phyloP scores from a whole-genome alignment of 139 green algal genomes.

The Medakamo hakoo region DNA sequence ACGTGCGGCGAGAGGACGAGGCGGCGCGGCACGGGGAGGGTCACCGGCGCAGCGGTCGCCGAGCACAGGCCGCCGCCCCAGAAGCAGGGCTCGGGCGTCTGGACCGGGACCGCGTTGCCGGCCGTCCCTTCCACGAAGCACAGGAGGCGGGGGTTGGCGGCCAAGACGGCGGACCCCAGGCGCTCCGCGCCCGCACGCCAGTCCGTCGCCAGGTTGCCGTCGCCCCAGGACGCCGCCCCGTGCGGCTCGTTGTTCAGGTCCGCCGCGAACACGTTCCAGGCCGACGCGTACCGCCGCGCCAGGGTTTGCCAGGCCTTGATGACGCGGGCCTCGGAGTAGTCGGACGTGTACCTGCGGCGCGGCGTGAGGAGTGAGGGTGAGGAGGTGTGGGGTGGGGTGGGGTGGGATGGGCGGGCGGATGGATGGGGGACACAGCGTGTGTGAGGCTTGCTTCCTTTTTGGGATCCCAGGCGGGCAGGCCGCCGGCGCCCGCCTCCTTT shows the following conservation, averaged over 20 bases:
- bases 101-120: constrained; percentile 3
- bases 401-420: too few species aligned
- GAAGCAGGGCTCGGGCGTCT: constrained; percentile 6
- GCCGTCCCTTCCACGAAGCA: constrained; percentile 23
- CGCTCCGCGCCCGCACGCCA: constrained; percentile 15
- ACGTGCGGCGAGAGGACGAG: constrained; percentile 22
- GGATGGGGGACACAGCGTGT: too few species aligned
- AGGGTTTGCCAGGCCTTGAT: background rate
- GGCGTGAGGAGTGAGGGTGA: too few species aligned
- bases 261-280: constrained; percentile 18
- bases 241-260: constrained; percentile 21
- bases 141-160: constrained; percentile 13
- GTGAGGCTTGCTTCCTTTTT: too few species aligned
- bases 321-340: background rate
- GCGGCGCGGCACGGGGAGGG: constrained; percentile 4
- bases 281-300: background rate
- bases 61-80: constrained; percentile 12
- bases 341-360: too few species aligned
- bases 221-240: constrained; percentile 13
- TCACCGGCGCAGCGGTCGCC: background rate
- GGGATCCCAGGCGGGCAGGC: too few species aligned
- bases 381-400: too few species aligned
- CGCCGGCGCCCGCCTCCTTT: too few species aligned
- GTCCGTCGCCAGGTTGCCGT: constrained; percentile 8
- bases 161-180: constrained; percentile 9